These are phyloP conservation scores for Simmondsia chinensis DNA, from an alignment of 148 eudicot species.

Conservation along the genomic window DNA sequence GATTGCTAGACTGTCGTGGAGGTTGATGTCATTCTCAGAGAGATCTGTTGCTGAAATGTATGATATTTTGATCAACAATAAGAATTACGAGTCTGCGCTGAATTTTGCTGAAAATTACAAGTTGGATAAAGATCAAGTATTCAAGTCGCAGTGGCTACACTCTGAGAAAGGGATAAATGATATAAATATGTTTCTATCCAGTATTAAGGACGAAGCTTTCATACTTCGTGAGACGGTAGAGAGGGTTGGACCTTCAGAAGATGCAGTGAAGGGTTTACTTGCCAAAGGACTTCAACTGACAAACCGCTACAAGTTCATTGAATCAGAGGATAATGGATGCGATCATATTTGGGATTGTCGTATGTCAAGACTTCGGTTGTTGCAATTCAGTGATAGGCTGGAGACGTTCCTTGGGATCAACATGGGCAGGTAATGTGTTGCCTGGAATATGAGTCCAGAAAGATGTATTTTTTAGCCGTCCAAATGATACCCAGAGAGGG, in stretches of 20 bases:
- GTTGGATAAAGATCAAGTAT: slow-evolving; percentile 72
- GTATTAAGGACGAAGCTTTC: slow-evolving; percentile 72
- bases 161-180: slow-evolving; percentile 59
- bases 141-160: slow-evolving; percentile 79
- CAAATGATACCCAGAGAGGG: too few relatives aligned
- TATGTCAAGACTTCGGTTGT: slow-evolving; percentile 61
- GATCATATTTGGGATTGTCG: slow-evolving; percentile 65
- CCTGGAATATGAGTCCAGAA: not conserved
- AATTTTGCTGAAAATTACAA: slow-evolving; percentile 69
- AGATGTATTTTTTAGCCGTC: too few relatives aligned
- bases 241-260: slow-evolving; percentile 79
- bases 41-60: slow-evolving; percentile 77
- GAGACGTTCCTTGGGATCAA: slow-evolving; percentile 96
- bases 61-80: slow-evolving; percentile 43
- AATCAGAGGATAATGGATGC: slow-evolving; percentile 20
- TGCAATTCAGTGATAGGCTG: slow-evolving; percentile 87
- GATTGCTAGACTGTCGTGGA: slow-evolving; percentile 48
- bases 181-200: slow-evolving; percentile 54
- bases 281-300: slow-evolving; percentile 66
- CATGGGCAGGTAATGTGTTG: slow-evolving; percentile 77
- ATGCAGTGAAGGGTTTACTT: slow-evolving; percentile 59
- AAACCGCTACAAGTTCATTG: slow-evolving; percentile 44
- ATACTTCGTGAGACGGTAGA: slow-evolving; percentile 72
- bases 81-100: slow-evolving; percentile 61
- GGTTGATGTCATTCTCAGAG: slow-evolving; percentile 49